Evolutionary conservation across 2,329 filamentous ascomycete species (phyloP).

Genomic region (Diaporthe sp.): DNA sequence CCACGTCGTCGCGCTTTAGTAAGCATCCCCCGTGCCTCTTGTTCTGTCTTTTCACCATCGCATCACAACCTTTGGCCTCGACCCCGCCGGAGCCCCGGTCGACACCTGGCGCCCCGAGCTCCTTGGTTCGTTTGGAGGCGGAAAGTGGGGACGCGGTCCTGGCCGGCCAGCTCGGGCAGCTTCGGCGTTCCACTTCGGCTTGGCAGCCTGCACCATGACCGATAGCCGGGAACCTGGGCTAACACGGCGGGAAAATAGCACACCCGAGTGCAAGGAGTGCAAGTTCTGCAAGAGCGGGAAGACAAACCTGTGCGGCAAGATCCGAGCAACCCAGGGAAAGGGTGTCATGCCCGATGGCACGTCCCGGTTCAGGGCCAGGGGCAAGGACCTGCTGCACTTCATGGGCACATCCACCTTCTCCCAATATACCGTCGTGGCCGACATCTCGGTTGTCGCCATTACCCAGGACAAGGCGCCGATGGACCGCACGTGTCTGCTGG

Average conservation of each 20-base stretch:
- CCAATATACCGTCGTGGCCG: constrained; percentile 98
- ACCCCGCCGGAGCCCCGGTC: constrained; percentile 19
- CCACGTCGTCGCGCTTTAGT: constrained; percentile 91
- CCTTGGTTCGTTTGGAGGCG: constrained; percentile 10
- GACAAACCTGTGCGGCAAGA: constrained; percentile 99
- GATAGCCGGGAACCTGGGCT: neutral
- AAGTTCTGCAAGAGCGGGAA: constrained; percentile 99
- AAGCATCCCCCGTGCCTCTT: constrained; percentile 51
- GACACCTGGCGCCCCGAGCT: constrained; percentile 12
- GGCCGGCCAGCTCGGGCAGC: constrained; percentile 3
- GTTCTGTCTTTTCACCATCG: neutral
- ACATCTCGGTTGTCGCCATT: constrained; percentile 97
- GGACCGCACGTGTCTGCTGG: constrained; percentile 95
- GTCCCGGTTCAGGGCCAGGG: constrained; percentile 92
- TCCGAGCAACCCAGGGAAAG: constrained; percentile 94
- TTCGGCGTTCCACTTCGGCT: constrained; percentile 28
- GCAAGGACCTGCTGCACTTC: constrained; percentile 96
- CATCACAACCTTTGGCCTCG: neutral
- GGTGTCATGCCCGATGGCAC: constrained; percentile 99
- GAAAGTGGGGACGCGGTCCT: constrained; percentile 23
- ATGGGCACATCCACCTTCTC: constrained; percentile 99
- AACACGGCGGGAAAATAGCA: constrained; percentile 66
- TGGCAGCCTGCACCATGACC: constrained; percentile 1
- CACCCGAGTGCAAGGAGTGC: constrained; percentile 96
- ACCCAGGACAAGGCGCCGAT: constrained; percentile 86